Conservation (phyloP, 1,284 basidiomycete genomes). For the Apiotrichum domesticum region DNA sequence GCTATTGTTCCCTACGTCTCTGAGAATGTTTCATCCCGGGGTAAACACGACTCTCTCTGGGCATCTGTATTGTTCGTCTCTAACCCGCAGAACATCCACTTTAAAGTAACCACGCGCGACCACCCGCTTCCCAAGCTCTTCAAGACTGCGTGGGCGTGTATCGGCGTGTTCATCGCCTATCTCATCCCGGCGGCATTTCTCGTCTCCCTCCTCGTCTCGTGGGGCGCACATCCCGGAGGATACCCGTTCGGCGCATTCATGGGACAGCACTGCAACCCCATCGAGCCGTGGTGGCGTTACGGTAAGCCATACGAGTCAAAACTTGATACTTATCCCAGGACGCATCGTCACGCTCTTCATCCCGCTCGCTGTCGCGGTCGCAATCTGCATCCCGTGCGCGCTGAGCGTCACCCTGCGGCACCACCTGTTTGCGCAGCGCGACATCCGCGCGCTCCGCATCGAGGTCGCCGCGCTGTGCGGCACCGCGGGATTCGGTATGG, state of each 20-base stretch:
- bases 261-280: not conserved
- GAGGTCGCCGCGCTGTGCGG: not conserved
- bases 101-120: constrained; percentile 1
- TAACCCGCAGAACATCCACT: not conserved
- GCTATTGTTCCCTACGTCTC: not conserved
- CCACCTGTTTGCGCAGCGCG: not conserved
- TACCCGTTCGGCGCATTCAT: not conserved
- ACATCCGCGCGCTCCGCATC: not conserved
- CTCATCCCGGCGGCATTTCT: not conserved
- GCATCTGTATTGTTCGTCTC: not conserved
- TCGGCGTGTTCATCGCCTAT: not conserved
- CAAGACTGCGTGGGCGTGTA: not conserved
- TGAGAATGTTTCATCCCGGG: too few species aligned
- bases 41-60: not conserved
- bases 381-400: not conserved
- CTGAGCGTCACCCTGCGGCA: not conserved
- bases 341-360: not conserved
- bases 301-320: not conserved
- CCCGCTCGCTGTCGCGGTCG: not conserved
- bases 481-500: not conserved
- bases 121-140: not conserved
- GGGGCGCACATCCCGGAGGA: not conserved
- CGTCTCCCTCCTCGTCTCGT: not conserved
- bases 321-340: not conserved
- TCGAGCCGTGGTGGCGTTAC: not conserved